These are phyloP conservation scores for Nothophaeocryptopus gaeumannii DNA, from an alignment of 2,329 filamentous ascomycete species.

Conservation along the genomic window DNA sequence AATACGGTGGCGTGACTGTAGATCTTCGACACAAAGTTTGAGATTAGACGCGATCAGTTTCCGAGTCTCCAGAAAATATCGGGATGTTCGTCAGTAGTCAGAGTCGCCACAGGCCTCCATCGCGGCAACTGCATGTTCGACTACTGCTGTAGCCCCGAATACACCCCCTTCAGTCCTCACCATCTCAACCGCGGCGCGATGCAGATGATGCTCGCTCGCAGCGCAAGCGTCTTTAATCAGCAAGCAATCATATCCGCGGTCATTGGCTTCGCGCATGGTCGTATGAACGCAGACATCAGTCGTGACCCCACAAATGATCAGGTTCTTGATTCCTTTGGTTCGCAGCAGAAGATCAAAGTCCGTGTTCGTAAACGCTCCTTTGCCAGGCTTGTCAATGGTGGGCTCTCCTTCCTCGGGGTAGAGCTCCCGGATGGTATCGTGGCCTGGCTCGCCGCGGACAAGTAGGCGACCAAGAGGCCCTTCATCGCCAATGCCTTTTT, in stretches of 20 bases:
- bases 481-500: slow-evolving; percentile 51
- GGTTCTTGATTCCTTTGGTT: slow-evolving; percentile 52
- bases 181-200: slow-evolving; percentile 42
- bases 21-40: no score
- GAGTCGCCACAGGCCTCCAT: background rate
- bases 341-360: slow-evolving; percentile 53
- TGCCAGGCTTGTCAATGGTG: slow-evolving; percentile 55
- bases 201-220: slow-evolving; percentile 42
- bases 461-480: slow-evolving; percentile 59
- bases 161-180: slow-evolving; percentile 44
- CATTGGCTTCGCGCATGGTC: slow-evolving; percentile 56
- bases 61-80: no score
- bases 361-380: slow-evolving; percentile 54
- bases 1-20: no score
- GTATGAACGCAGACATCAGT: slow-evolving; percentile 57
- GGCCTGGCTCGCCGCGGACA: slow-evolving; percentile 57
- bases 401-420: slow-evolving; percentile 49
- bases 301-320: slow-evolving; percentile 55
- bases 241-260: slow-evolving; percentile 55
- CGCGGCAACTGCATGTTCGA: slow-evolving; percentile 13
- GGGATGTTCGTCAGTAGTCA: no score
- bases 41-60: no score
- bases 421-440: slow-evolving; percentile 56
- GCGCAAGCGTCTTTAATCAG: slow-evolving; percentile 51
- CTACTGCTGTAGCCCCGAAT: slow-evolving; percentile 26